phyloP scores from a whole-genome alignment of 176 grass and related monocot genomes.

The Melocanna baccifera region DNA sequence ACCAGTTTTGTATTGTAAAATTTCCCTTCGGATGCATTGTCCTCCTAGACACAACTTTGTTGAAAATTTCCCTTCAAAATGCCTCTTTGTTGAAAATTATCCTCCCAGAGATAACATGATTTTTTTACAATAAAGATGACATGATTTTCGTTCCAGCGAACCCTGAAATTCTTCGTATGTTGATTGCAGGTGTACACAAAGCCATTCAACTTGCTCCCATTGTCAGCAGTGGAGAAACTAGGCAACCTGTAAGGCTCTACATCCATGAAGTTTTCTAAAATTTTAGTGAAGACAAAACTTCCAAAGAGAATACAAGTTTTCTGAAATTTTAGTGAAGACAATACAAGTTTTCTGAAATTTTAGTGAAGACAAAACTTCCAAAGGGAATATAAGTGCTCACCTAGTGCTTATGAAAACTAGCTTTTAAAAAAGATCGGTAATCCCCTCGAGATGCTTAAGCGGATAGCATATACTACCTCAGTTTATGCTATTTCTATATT shows the following conservation, averaged over 20 bases:
- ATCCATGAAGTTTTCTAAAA: conserved; percentile 11
- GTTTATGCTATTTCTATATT: background rate
- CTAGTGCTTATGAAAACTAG: background rate
- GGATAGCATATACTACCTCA: background rate
- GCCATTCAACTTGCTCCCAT: conserved; percentile 85
- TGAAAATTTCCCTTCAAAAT: no score
- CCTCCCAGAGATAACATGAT: background rate
- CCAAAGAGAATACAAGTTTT: no score
- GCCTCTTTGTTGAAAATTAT: background rate
- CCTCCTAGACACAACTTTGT: no score
- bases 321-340: no score
- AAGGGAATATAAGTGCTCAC: background rate
- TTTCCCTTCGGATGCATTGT: background rate
- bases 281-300: no score
- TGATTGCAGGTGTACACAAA: conserved; percentile 68
- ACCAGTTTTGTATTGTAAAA: background rate
- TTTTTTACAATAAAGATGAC: background rate
- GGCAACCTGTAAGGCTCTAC: conserved; percentile 65
- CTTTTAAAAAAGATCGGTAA: background rate
- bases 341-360: no score
- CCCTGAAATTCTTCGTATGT: background rate
- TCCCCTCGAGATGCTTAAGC: background rate
- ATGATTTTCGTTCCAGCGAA: background rate
- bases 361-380: background rate
- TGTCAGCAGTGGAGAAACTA: conserved; percentile 84